Percentiles rank a stretch among this genome's conserved stretches.
phyloP scores from a whole-genome alignment of 495 filamentous ascomycete genomes.

The Daldinia caldariorum region DNA sequence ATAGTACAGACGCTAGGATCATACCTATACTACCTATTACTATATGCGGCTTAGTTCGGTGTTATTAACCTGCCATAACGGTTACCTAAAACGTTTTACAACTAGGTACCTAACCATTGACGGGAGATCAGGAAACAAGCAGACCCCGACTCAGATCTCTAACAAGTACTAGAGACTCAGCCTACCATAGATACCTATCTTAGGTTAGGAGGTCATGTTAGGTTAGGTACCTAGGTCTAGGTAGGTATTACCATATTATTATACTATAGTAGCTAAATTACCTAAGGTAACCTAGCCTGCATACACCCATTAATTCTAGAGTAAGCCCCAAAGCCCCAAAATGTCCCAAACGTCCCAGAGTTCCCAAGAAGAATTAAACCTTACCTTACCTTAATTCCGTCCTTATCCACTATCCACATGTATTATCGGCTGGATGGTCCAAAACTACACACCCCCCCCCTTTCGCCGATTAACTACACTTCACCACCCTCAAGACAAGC shows the following conservation, averaged over 20 bases:
- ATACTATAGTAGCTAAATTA: too few species aligned
- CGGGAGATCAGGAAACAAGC: conserved; percentile 22
- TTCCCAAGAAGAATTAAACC: background rate
- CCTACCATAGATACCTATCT: background rate
- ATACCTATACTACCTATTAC: conserved; percentile 27
- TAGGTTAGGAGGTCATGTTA: too few species aligned
- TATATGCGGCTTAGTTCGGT: conserved; percentile 19
- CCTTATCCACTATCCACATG: background rate
- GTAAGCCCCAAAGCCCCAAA: background rate
- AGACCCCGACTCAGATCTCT: conserved; percentile 38
- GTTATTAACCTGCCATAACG: conserved; percentile 23
- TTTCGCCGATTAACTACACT: conserved; percentile 30
- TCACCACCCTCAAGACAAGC: conserved; percentile 22
- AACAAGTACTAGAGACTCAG: conserved; percentile 1
- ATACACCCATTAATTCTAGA: conserved; percentile 6
- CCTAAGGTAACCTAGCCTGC: background rate
- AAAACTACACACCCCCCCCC: conserved; percentile 13
- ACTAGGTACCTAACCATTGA: conserved; percentile 4
- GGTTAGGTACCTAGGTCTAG: too few species aligned
- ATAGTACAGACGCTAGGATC: conserved; percentile 15
- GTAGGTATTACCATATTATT: too few species aligned
- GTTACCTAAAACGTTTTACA: conserved; percentile 30
- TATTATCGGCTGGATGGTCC: conserved; percentile 10
- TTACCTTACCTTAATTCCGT: conserved; percentile 13
- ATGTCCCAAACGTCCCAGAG: too few species aligned